phyloP scores from a whole-genome alignment of 306 rosid species.

The Cucurbita ficifolia region DNA sequence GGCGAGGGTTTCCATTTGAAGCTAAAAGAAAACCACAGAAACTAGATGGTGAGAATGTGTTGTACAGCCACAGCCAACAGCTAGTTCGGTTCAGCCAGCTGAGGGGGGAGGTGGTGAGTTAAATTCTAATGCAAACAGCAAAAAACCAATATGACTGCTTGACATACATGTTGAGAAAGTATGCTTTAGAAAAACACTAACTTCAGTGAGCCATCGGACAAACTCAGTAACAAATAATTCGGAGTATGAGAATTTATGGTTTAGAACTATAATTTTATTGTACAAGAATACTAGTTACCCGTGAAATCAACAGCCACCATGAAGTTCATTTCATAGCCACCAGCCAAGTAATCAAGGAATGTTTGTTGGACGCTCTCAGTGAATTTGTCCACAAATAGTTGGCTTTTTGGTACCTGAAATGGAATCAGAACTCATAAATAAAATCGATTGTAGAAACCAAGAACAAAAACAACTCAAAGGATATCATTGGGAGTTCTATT shows the following conservation, averaged over 20 bases:
- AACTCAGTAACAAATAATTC: neutral
- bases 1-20: slow-evolving; percentile 97
- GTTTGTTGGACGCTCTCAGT: slow-evolving; percentile 55
- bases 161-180: neutral
- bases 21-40: slow-evolving; percentile 43
- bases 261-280: neutral
- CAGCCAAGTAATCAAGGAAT: slow-evolving; percentile 87
- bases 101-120: neutral
- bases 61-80: neutral
- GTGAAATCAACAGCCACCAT: slow-evolving; percentile 96
- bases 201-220: neutral
- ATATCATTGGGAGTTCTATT: slow-evolving; percentile 5
- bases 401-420: slow-evolving; percentile 65
- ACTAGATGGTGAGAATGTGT: neutral
- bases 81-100: neutral
- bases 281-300: slow-evolving; percentile 24
- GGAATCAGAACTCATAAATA: slow-evolving; percentile 17
- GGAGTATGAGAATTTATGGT: neutral
- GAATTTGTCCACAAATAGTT: slow-evolving; percentile 65
- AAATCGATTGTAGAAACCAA: slow-evolving; percentile 1
- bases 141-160: neutral
- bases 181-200: neutral
- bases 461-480: slow-evolving; percentile 10
- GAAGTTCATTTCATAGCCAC: slow-evolving; percentile 82
- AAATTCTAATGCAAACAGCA: neutral